These are phyloP conservation scores for Acephala macrosclerotiorum DNA, from an alignment of 2,329 filamentous ascomycete species.

Conservation along the genomic window DNA sequence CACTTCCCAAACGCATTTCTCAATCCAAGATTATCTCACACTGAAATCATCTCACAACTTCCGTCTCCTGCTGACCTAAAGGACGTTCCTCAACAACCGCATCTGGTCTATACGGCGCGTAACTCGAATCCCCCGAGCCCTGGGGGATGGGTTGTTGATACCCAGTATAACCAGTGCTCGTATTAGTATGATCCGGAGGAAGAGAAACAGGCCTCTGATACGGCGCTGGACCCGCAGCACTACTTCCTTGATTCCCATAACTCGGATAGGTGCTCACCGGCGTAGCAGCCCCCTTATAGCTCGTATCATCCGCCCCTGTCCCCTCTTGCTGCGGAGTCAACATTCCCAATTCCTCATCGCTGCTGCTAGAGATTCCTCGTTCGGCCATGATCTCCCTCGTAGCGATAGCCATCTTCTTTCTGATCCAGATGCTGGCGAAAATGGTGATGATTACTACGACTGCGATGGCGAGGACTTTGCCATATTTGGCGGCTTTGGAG, in stretches of 20 bases:
- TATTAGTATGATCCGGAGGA: too few relatives aligned
- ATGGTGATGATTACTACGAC: constrained; percentile 26
- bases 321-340: neutral
- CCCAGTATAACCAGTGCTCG: too few relatives aligned
- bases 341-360: constrained; percentile 26
- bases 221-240: too few relatives aligned
- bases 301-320: neutral
- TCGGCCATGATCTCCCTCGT: constrained; percentile 22
- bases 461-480: constrained; percentile 25
- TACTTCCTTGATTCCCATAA: neutral
- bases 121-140: neutral
- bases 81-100: neutral
- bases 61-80: neutral
- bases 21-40: neutral
- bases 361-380: constrained; percentile 12
- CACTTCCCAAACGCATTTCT: neutral
- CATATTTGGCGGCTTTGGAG: constrained; percentile 27
- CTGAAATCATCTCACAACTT: neutral
- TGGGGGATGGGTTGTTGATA: too few relatives aligned
- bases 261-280: neutral
- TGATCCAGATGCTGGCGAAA: constrained; percentile 29
- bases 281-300: constrained; percentile 2
- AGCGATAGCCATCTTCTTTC: constrained; percentile 24
- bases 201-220: neutral
- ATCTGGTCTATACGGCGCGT: neutral